Evolutionary conservation across 83 land plant genomes (phyloP), one percentile per base, ranked within the genome.

Genomic region (Thuja plicata): DNA sequence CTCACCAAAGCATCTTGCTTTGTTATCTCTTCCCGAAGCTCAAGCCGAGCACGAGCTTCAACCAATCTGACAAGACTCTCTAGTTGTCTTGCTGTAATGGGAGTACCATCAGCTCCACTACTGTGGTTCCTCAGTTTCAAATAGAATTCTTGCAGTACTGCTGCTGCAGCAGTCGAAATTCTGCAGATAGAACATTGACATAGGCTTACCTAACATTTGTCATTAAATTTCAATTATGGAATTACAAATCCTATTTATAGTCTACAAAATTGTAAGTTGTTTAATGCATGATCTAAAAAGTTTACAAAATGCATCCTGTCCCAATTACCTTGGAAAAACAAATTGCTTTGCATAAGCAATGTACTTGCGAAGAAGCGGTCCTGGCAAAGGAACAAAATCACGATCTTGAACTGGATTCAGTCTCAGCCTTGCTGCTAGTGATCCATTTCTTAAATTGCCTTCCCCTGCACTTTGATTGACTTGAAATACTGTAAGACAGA

Each of bases 31-130:
- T 98, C 99, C 85, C 99, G 91, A 13, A 98, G 93, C 66, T 98
- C 99, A 89, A 98, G n/a, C 71, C 97, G 91, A 21, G 99, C 98
- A 91, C 99, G 96, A 90, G 99, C 99, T 92, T 98, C 97, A 19
- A 93, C 99, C 81, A 98, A 92, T 88, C 99, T 92, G 46, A 98
- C 99, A 60, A 98, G 88, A 89, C 99, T 98, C 80, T 98, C 99
- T 34, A 98, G 92, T 87, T 98, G 99, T 86, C 99, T 91, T 79
- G 99, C 99, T 35, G 98, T 96, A 74, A 96, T 98, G 52, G 99
- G 99, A 88, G 98, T 98, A 80, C 99, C 93, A 91, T 98, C 99
- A 81, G 97, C 93, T 74, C 97, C 94, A 70, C 93, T 94, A 91
- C 90, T 94, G 85, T 92, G 97, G 88, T 94, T 96, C 86, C 99